Evolutionary conservation across 1,284 basidiomycete species (phyloP).

Genomic region (Boletus mariae): DNA sequence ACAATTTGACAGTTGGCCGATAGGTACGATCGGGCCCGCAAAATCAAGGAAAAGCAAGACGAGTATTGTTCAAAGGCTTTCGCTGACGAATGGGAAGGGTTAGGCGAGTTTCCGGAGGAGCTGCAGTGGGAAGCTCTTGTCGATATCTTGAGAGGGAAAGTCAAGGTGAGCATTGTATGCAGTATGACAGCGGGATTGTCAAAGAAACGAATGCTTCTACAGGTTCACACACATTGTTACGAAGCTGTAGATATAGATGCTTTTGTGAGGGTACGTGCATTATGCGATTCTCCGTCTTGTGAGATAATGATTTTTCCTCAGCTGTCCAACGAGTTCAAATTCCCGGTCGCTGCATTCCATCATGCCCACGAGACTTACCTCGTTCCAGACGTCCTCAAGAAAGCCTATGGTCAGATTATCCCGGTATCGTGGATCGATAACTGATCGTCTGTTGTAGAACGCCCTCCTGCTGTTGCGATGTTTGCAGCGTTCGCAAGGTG

Average conservation of each 20-base stretch:
- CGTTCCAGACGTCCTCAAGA: slow-evolving; percentile 74
- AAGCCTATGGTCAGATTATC: slow-evolving; percentile 58
- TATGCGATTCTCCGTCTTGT: not conserved
- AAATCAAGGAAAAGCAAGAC: slow-evolving; percentile 72
- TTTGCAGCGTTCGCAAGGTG: slow-evolving; percentile 65
- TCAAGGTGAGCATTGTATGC: slow-evolving; percentile 47
- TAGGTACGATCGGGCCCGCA: slow-evolving; percentile 38
- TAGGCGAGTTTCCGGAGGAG: slow-evolving; percentile 68
- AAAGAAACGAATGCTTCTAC: not conserved
- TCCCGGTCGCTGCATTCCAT: slow-evolving; percentile 80
- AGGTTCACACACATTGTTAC: slow-evolving; percentile 61
- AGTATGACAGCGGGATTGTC: not conserved
- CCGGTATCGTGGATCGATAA: slow-evolving; percentile 9
- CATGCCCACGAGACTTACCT: slow-evolving; percentile 87
- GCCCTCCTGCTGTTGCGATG: slow-evolving; percentile 71
- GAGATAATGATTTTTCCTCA: slow-evolving; percentile 22
- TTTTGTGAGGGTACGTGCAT: slow-evolving; percentile 51
- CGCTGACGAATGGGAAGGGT: slow-evolving; percentile 53
- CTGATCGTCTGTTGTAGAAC: slow-evolving; percentile 33
- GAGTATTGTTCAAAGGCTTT: slow-evolving; percentile 57
- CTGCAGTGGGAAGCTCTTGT: slow-evolving; percentile 81
- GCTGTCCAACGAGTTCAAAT: slow-evolving; percentile 77
- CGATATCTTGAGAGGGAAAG: slow-evolving; percentile 75
- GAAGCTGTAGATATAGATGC: slow-evolving; percentile 78
- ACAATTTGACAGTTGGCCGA: slow-evolving; percentile 20